Base-by-base conservation (phyloP, 2,329 filamentous ascomycete genomes). In the Alternaria dauci region DNA sequence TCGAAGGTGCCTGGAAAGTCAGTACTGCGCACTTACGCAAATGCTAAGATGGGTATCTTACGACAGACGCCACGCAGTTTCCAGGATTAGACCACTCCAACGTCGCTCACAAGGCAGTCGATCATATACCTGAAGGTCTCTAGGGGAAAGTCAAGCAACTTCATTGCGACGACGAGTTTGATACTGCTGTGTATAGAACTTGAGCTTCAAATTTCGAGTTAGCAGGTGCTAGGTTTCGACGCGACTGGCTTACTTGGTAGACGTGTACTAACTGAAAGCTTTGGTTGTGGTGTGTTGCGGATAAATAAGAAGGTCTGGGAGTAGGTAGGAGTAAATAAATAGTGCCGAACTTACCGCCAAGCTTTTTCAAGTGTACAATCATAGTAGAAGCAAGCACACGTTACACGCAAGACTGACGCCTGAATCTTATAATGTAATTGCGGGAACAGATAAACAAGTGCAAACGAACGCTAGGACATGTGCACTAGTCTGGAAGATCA, bases 101-200 rank as follows among this genome's bases (percentile, higher is more conserved):
- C 2, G n/a, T 32, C 44, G 30, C 28, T 48, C 7, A 48, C 44
- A 0, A 48, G 41, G 18, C 28, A 34, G 28, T 56, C 2, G 2
- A 59, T 34, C 6, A 59, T 9, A 18, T 12, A n/a, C 32, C 30
- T 30, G 16, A 59, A 59, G n/a, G 41, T 55, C 23, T 59, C 56
- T 5, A 41, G 50, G 4, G 56, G 50, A 1, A 59, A 42, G 16
- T 55, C 51, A 39, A 54, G 41, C 8, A 59, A 44, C 11, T 59
- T 23, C 58, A 61, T 61, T 18, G 28, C 18, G 8, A 32, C 20
- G 18, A 34, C 6, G 18, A 14, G 38, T 23, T 16, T 16, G 32
- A 11, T 36, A 16, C 32, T 36, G 6, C 32, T 16, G 32, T 36
- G 16, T 14, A 16, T 36, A 12, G 6, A 16, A 23, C 18, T 20